A percentile compares a stretch with the other conserved stretches of the same genome.
phyloP scores from a whole-genome alignment of 164 flowering plant species.

The Chimonanthus praecox region DNA sequence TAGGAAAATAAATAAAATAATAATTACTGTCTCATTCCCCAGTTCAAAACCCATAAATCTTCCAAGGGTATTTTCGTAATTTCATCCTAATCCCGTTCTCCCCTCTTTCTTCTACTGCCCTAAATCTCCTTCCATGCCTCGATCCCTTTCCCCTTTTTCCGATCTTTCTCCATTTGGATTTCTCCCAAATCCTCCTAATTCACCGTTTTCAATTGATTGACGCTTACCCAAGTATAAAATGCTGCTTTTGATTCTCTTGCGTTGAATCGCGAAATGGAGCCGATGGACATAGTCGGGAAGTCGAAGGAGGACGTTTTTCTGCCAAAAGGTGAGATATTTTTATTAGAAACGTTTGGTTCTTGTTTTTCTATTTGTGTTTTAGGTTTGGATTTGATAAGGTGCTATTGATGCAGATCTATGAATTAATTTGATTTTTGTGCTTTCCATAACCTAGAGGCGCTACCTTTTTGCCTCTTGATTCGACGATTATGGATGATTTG shows the following conservation, averaged over 20 bases:
- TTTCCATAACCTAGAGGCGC: too few relatives aligned
- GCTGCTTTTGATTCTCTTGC: not conserved
- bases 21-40: not conserved
- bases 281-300: constrained; percentile 93
- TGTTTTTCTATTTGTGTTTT: too few relatives aligned
- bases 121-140: not conserved
- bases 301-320: constrained; percentile 94
- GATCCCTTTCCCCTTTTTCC: not conserved
- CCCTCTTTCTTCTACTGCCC: not conserved
- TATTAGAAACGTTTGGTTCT: too few relatives aligned
- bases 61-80: constrained; percentile 4
- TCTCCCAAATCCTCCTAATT: not conserved
- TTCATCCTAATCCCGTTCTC: not conserved
- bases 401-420: not conserved
- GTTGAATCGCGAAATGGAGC: constrained; percentile 53
- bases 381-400: not conserved
- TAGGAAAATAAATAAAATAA: not conserved
- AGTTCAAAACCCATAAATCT: not conserved
- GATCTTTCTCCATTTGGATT: not conserved
- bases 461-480: too few relatives aligned
- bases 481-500: too few relatives aligned
- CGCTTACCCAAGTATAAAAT: not conserved
- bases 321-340: constrained; percentile 40
- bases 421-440: too few relatives aligned
- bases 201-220: not conserved